Percentiles rank a stretch among this genome's conserved stretches.
phyloP scores from a whole-genome alignment of 2,329 filamentous ascomycete species.

The Niveomyces coronatus region DNA sequence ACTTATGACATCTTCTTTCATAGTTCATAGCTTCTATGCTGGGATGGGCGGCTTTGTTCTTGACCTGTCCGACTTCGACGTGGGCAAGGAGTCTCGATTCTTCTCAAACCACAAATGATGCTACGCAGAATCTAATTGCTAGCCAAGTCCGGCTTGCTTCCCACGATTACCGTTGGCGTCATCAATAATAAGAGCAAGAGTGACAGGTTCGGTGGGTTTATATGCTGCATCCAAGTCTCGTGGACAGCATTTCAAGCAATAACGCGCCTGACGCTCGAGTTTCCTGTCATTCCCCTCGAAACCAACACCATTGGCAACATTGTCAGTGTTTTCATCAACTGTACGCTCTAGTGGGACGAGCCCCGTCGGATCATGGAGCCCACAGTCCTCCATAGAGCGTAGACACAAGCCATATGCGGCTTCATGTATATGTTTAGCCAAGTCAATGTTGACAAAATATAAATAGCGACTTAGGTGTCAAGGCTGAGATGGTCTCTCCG shows the following conservation, averaged over 20 bases:
- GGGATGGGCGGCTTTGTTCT: conserved; percentile 21
- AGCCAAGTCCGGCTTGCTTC: conserved; percentile 7
- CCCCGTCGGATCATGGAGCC: conserved; percentile 9
- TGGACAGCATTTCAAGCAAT: conserved; percentile 28
- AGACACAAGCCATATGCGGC: conserved; percentile 5
- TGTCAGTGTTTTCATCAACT: conserved; percentile 23
- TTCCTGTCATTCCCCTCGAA: conserved; percentile 27
- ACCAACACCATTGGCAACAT: conserved; percentile 24
- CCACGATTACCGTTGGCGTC: conserved; percentile 6
- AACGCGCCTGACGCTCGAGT: conserved; percentile 17
- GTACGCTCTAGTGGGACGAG: conserved; percentile 17
- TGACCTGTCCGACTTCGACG: conserved; percentile 9
- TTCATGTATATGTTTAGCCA: conserved; percentile 11
- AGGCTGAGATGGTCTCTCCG: conserved; percentile 4
- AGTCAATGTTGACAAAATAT: conserved; percentile 9
- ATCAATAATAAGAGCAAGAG: conserved; percentile 27
- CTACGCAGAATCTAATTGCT: conserved; percentile 3
- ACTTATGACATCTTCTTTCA: too few species aligned
- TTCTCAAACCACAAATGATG: conserved; percentile 5
- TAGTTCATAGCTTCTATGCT: conserved; percentile 21
- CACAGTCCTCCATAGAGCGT: conserved; percentile 8
- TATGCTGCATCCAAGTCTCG: conserved; percentile 25
- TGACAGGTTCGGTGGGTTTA: conserved; percentile 21
- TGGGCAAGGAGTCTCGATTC: background rate
- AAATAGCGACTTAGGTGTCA: conserved; percentile 10